Conservation (phyloP, 495 filamentous ascomycete species). For the Parathielavia appendiculata region DNA sequence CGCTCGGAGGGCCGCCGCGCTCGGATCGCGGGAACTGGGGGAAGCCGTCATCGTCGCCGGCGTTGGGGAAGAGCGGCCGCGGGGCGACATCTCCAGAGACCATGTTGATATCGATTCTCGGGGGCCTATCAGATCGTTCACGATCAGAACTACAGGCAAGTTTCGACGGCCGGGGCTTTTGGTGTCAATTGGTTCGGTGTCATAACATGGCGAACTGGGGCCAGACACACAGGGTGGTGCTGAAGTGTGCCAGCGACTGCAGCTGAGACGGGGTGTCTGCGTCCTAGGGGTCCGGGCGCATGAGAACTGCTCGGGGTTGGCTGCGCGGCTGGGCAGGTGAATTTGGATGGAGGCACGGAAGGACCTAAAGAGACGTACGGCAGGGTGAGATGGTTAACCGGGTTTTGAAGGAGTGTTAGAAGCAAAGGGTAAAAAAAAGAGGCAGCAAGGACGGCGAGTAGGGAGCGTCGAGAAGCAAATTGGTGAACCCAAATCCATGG, state of each 20-base stretch:
- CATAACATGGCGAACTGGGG: slow-evolving; percentile 10
- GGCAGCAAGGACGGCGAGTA: background rate
- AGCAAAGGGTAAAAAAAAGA: background rate
- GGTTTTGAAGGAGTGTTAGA: background rate
- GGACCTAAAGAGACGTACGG: background rate
- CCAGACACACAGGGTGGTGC: background rate
- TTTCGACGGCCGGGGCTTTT: background rate
- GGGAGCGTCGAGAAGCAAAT: slow-evolving; percentile 18
- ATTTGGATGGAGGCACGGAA: background rate
- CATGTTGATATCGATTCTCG: slow-evolving; percentile 27
- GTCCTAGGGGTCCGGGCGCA: slow-evolving; percentile 27
- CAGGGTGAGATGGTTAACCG: background rate
- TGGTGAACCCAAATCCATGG: background rate
- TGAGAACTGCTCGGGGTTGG: slow-evolving; percentile 3
- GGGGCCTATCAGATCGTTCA: background rate
- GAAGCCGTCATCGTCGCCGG: slow-evolving; percentile 36
- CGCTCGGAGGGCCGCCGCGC: slow-evolving; percentile 48
- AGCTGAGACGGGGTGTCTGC: background rate
- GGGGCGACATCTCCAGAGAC: slow-evolving; percentile 31
- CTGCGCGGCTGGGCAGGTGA: no score
- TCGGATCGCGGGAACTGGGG: slow-evolving; percentile 37
- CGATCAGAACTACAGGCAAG: background rate
- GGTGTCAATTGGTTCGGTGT: background rate
- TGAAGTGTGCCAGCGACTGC: background rate
- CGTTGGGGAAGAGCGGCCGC: slow-evolving; percentile 33